phyloP scores from a whole-genome alignment of 73 alveolate species.

The Durusdinium trenchii region DNA sequence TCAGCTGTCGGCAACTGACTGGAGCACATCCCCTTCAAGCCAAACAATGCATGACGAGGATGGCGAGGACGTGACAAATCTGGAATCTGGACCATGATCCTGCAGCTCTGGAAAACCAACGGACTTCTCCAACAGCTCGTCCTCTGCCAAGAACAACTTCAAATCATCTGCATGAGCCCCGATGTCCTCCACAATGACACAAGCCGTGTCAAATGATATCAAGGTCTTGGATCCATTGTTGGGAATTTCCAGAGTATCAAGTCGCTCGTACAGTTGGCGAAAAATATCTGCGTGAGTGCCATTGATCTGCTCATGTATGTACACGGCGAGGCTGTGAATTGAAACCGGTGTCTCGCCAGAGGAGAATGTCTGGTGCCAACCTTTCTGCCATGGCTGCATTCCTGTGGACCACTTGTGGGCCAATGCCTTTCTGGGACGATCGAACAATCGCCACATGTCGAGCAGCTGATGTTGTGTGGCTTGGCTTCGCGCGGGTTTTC shows the following conservation, averaged over 20 bases:
- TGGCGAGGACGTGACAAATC: neutral
- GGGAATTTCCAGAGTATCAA: constrained; percentile 17
- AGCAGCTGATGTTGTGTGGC: no score
- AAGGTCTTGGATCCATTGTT: constrained; percentile 29
- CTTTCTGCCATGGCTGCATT: no score
- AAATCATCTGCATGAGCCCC: constrained; percentile 43
- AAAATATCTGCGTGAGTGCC: constrained; percentile 47
- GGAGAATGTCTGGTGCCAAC: no score
- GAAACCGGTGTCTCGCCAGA: neutral
- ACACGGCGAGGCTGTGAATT: constrained; percentile 59
- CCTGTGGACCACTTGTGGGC: no score
- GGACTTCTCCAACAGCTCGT: constrained; percentile 9
- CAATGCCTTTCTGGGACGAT: no score
- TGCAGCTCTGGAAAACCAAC: neutral
- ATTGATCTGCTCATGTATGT: constrained; percentile 66
- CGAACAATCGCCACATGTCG: no score
- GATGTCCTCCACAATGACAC: constrained; percentile 29
- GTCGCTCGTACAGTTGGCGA: neutral
- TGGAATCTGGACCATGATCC: neutral
- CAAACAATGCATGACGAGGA: neutral
- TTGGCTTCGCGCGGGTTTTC: no score
- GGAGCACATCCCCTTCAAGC: neutral
- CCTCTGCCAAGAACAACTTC: constrained; percentile 1
- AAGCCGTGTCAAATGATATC: neutral
- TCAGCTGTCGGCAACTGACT: neutral